Evolutionary conservation across 805 yeast genomes (phyloP).

Genomic region (Yamadazyma sp.): DNA sequence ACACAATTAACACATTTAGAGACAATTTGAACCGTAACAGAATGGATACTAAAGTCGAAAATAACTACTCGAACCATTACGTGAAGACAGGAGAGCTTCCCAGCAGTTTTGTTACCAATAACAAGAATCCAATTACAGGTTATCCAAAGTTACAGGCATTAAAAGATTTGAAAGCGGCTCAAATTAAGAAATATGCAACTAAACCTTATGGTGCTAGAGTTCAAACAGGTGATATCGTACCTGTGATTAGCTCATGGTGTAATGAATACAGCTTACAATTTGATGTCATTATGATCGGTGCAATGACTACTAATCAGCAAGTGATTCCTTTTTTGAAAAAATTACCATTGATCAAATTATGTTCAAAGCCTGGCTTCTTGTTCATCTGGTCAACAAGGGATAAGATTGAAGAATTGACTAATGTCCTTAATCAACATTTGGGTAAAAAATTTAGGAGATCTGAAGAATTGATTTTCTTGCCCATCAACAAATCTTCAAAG

Average conservation of each 20-base stretch:
- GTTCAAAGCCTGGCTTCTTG: conserved; percentile 82
- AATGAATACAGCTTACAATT: conserved; percentile 56
- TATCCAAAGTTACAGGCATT: conserved; percentile 79
- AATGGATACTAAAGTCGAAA: conserved; percentile 31
- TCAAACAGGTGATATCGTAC: conserved; percentile 33
- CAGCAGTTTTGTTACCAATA: conserved; percentile 61
- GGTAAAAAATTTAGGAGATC: conserved; percentile 75
- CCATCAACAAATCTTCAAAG: conserved; percentile 61
- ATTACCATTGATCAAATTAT: conserved; percentile 68
- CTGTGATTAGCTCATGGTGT: conserved; percentile 60
- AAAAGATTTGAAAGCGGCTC: conserved; percentile 61
- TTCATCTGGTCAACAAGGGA: conserved; percentile 86
- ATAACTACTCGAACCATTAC: conserved; percentile 72
- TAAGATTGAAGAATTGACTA: conserved; percentile 61
- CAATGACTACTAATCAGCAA: conserved; percentile 71
- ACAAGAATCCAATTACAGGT: conserved; percentile 67
- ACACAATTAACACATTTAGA: background rate
- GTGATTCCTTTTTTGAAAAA: conserved; percentile 57
- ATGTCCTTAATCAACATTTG: conserved; percentile 48
- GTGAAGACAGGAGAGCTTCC: conserved; percentile 65
- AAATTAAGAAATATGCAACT: conserved; percentile 50
- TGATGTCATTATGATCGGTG: conserved; percentile 92
- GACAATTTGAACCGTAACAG: background rate
- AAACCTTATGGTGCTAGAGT: conserved; percentile 67
- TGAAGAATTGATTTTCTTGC: conserved; percentile 83